Conservation (phyloP, 306 rosid species). For the Lathyrus tuberosus region DNA sequence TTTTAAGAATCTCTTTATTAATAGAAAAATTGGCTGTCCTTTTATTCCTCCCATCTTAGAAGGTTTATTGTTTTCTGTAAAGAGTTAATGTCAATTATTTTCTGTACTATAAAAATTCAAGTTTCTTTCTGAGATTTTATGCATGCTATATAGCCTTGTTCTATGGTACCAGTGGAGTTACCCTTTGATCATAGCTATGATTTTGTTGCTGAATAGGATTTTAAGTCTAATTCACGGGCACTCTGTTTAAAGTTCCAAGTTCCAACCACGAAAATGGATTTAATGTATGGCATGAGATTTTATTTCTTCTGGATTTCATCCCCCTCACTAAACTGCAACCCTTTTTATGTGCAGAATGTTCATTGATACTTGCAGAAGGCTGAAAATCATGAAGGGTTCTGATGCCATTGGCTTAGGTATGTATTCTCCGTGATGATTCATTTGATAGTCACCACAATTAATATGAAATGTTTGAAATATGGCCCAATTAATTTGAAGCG, state of each 20-base stretch:
- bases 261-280: constrained; percentile 1
- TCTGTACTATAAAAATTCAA: not conserved
- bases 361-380: constrained; percentile 83
- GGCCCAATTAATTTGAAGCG: not conserved
- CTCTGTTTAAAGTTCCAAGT: too few species aligned
- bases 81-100: not conserved
- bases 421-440: constrained; percentile 25
- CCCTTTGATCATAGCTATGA: not conserved
- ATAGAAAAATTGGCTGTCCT: not conserved
- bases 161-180: not conserved
- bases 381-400: constrained; percentile 96
- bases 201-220: constrained; percentile 1
- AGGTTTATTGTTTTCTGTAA: not conserved
- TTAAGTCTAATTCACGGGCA: not conserved
- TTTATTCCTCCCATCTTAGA: not conserved
- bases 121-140: not conserved
- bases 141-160: not conserved
- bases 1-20: not conserved
- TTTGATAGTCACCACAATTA: constrained; percentile 3
- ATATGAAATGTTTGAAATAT: not conserved
- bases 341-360: constrained; percentile 73
- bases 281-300: not conserved
- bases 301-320: constrained; percentile 13
- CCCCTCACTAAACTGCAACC: constrained; percentile 24
- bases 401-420: constrained; percentile 98